phyloP scores from a whole-genome alignment of 176 grass and related monocot genomes.

The Phyllostachys edulis region DNA sequence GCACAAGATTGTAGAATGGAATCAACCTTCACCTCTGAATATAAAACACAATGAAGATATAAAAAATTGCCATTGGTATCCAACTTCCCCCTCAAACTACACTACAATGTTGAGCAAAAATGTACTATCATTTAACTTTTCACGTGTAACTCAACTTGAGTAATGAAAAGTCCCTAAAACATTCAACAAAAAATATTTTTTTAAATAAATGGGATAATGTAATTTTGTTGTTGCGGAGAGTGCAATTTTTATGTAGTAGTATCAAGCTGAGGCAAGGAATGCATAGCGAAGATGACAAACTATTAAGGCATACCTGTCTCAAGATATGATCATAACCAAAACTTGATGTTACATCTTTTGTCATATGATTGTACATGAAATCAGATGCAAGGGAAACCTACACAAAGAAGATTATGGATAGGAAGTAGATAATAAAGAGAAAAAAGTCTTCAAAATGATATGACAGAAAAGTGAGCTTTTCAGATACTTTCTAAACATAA shows the following conservation, averaged over 20 bases:
- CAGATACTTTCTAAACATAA: slow-evolving; percentile 23
- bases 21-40: slow-evolving; percentile 2
- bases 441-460: background rate
- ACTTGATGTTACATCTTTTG: slow-evolving; percentile 57
- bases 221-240: too few relatives aligned
- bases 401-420: slow-evolving; percentile 2
- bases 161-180: background rate
- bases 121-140: background rate
- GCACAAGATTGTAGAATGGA: slow-evolving; percentile 29
- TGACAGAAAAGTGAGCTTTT: slow-evolving; percentile 51
- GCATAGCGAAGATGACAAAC: background rate
- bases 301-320: slow-evolving; percentile 36
- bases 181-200: background rate
- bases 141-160: background rate
- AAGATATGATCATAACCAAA: slow-evolving; percentile 46
- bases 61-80: slow-evolving; percentile 49
- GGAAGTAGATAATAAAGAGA: slow-evolving; percentile 4
- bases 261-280: background rate
- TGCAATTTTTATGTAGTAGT: background rate
- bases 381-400: slow-evolving; percentile 84
- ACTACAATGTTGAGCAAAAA: slow-evolving; percentile 48
- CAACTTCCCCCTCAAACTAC: slow-evolving; percentile 64
- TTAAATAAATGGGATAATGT: background rate
- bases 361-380: slow-evolving; percentile 69
- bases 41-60: background rate